A percentile compares a stretch with the other conserved stretches of the same genome.
These are phyloP conservation scores for Yamadazyma membranifaciens DNA, from an alignment of 1,139 yeast genomes.

Conservation along the genomic window DNA sequence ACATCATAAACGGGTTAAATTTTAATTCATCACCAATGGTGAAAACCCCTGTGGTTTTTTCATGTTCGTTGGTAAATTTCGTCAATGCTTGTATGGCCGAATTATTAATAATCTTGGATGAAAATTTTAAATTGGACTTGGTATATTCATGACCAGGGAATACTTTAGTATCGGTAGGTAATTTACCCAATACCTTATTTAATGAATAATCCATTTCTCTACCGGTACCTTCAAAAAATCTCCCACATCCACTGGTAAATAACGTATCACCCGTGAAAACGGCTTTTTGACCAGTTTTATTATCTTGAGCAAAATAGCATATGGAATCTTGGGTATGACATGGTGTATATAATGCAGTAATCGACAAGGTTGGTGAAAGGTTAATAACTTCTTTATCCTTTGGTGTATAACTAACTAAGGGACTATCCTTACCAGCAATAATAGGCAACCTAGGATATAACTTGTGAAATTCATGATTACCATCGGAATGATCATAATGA, in stretches of 20 bases:
- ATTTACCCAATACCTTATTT: constrained; percentile 50
- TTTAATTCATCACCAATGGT: constrained; percentile 80
- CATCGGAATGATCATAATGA: constrained; percentile 93
- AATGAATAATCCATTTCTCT: constrained; percentile 75
- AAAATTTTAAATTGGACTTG: constrained; percentile 72
- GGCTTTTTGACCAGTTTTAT: constrained; percentile 57
- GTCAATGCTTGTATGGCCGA: constrained; percentile 57
- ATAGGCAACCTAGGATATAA: constrained; percentile 58
- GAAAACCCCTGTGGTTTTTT: constrained; percentile 77
- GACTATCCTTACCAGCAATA: constrained; percentile 85
- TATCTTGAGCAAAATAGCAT: constrained; percentile 75
- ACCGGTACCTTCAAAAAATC: constrained; percentile 91
- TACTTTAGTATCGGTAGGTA: constrained; percentile 71
- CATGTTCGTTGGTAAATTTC: constrained; percentile 51
- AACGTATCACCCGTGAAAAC: constrained; percentile 96
- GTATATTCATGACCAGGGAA: constrained; percentile 98
- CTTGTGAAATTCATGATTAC: constrained; percentile 54
- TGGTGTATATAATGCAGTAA: constrained; percentile 90
- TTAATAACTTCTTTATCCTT: constrained; percentile 57
- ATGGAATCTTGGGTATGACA: constrained; percentile 97
- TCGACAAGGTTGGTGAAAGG: constrained; percentile 61
- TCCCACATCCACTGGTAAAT: constrained; percentile 92
- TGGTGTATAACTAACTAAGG: constrained; percentile 67
- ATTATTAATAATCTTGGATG: constrained; percentile 57
- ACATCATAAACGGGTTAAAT: constrained; percentile 88